Conservation (phyloP, 441 rosid genomes). For the Brassica balearica region DNA sequence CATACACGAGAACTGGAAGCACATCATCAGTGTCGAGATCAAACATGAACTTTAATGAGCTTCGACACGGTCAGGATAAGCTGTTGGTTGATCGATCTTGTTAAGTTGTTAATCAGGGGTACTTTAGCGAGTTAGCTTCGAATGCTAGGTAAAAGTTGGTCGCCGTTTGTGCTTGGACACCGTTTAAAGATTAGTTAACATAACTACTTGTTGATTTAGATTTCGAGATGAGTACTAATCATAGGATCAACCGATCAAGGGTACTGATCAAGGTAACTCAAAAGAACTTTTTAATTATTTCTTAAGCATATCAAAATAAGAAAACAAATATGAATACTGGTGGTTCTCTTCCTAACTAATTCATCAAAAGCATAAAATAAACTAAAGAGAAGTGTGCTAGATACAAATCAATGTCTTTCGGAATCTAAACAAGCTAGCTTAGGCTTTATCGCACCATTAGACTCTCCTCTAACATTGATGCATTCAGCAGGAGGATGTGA, state of each 20-base stretch:
- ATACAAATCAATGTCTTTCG: background rate
- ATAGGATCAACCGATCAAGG: too few relatives aligned
- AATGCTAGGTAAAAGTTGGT: too few relatives aligned
- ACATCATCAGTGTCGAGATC: slow-evolving; percentile 83
- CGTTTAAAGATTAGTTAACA: too few relatives aligned
- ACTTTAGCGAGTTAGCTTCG: too few relatives aligned
- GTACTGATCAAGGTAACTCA: too few relatives aligned
- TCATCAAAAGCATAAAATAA: background rate
- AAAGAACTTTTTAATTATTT: too few relatives aligned
- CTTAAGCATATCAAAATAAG: too few relatives aligned
- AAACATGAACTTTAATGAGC: slow-evolving; percentile 95
- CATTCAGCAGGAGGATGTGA: slow-evolving; percentile 40
- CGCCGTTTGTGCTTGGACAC: too few relatives aligned
- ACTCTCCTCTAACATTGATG: slow-evolving; percentile 47
- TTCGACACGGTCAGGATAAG: slow-evolving; percentile 40
- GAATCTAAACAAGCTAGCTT: background rate
- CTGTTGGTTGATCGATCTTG: too few relatives aligned
- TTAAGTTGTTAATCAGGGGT: too few relatives aligned
- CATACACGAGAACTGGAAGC: slow-evolving; percentile 89
- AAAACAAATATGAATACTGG: background rate
- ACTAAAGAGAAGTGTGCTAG: background rate
- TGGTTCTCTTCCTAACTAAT: background rate
- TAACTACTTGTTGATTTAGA: too few relatives aligned
- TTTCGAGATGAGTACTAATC: too few relatives aligned
- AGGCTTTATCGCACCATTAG: slow-evolving; percentile 35